phyloP scores from a whole-genome alignment of 2,329 filamentous ascomycete genomes.

The Colletotrichum musicola region DNA sequence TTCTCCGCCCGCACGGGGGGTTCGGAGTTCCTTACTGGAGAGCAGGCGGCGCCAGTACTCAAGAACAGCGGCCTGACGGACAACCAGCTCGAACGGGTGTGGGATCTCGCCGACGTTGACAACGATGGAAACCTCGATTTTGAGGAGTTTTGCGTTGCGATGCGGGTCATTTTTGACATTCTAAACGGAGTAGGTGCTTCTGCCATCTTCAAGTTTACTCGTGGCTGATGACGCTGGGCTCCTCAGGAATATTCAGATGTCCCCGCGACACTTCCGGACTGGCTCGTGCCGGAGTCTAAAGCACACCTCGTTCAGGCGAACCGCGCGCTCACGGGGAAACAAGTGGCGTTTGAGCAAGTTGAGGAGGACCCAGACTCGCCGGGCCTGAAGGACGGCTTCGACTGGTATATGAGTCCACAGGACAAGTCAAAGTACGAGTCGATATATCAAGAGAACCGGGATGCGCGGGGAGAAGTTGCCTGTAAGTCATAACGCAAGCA shows the following conservation, averaged over 20 bases:
- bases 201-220: not conserved
- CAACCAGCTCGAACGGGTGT: constrained; percentile 92
- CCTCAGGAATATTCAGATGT: constrained; percentile 88
- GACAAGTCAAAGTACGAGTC: constrained; percentile 97
- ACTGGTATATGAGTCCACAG: constrained; percentile 97
- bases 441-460: constrained; percentile 93
- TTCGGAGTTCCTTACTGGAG: constrained; percentile 70
- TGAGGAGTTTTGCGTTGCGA: constrained; percentile 99
- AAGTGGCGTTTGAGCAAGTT: constrained; percentile 86
- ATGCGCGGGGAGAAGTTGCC: constrained; percentile 85
- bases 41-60: constrained; percentile 71
- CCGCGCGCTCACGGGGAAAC: constrained; percentile 82
- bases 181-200: constrained; percentile 83
- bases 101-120: constrained; percentile 97
- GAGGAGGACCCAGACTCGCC: constrained; percentile 85
- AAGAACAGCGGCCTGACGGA: constrained; percentile 74
- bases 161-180: constrained; percentile 97
- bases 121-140: constrained; percentile 98
- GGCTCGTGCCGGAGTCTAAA: constrained; percentile 96
- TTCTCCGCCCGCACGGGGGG: constrained; percentile 71
- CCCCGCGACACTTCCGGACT: constrained; percentile 88
- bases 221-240: constrained; percentile 21
- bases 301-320: constrained; percentile 88
- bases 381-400: constrained; percentile 94
- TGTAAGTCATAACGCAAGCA: constrained; percentile 64